A percentile compares a stretch with the other conserved stretches of the same genome.
phyloP scores from a whole-genome alignment of 2,329 filamentous ascomycete genomes.

The Diatrype stigma region DNA sequence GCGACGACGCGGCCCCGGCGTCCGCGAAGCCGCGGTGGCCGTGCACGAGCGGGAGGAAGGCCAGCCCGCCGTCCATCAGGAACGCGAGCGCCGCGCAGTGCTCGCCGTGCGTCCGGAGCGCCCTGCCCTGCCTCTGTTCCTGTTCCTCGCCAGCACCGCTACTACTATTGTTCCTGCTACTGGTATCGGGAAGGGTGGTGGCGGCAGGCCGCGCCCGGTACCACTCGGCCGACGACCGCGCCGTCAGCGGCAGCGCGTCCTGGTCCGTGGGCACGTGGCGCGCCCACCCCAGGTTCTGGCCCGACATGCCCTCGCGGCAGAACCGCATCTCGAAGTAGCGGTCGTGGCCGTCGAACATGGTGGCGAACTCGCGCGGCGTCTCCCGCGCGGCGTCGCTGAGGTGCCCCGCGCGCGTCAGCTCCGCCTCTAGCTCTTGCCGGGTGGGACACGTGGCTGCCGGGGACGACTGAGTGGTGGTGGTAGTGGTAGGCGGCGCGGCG shows the following conservation, averaged over 20 bases:
- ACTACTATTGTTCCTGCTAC: no score
- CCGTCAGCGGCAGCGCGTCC: constrained; percentile 34
- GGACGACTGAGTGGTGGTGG: no score
- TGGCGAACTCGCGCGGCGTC: background rate
- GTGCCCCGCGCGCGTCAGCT: constrained; percentile 12
- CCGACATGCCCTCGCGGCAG: constrained; percentile 35
- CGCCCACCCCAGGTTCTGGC: constrained; percentile 40
- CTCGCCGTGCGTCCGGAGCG: constrained; percentile 14
- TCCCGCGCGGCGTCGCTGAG: constrained; percentile 1
- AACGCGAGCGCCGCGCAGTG: constrained; percentile 37
- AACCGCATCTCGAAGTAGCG: constrained; percentile 32
- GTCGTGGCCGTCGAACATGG: constrained; percentile 25
- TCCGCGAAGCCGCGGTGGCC: constrained; percentile 40
- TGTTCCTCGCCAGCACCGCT: no score
- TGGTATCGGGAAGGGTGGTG: no score
- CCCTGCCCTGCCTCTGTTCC: background rate
- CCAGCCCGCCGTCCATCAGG: constrained; percentile 38
- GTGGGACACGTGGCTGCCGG: constrained; percentile 22
- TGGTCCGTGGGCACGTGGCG: constrained; percentile 30
- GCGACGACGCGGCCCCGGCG: constrained; percentile 36
- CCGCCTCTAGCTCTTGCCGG: constrained; percentile 13
- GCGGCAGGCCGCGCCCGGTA: constrained; percentile 16
- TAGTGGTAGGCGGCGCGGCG: background rate
- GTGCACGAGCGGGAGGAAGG: constrained; percentile 40
- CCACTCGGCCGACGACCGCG: constrained; percentile 40